Conservation (phyloP, 345 rosid genomes). For the Abelmoschus esculentus region DNA sequence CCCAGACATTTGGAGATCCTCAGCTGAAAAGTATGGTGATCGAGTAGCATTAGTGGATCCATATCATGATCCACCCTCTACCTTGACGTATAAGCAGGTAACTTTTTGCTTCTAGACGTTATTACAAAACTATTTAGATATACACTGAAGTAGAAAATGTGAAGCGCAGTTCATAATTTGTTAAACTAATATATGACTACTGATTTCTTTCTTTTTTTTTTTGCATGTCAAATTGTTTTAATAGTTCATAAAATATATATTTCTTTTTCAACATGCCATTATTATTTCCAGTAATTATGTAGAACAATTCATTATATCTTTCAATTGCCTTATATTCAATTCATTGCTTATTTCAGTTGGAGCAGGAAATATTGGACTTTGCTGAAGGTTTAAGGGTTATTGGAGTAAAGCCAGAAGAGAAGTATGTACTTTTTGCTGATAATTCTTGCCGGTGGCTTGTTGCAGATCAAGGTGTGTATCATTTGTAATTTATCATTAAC, state of each 20-base stretch:
- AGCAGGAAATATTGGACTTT: slow-evolving; percentile 75
- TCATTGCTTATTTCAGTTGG: slow-evolving; percentile 45
- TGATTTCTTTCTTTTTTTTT: not conserved
- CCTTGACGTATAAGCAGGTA: slow-evolving; percentile 72
- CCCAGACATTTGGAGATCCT: slow-evolving; percentile 90
- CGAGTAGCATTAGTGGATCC: slow-evolving; percentile 75
- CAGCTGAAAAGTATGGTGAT: slow-evolving; percentile 75
- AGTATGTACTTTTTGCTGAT: slow-evolving; percentile 81
- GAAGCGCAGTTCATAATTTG: not conserved
- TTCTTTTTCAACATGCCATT: not conserved
- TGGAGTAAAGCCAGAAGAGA: slow-evolving; percentile 80
- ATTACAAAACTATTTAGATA: not conserved
- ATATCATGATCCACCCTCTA: slow-evolving; percentile 76
- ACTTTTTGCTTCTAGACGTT: not conserved
- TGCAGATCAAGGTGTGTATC: slow-evolving; percentile 77
- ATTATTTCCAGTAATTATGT: not conserved
- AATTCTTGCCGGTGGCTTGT: slow-evolving; percentile 93
- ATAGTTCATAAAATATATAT: not conserved
- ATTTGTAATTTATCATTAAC: slow-evolving; percentile 3
- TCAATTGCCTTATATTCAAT: slow-evolving; percentile 12
- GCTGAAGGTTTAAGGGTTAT: slow-evolving; percentile 80
- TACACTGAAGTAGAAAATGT: not conserved
- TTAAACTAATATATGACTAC: not conserved
- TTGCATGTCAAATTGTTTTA: not conserved
- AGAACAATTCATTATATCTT: slow-evolving; percentile 1